Base-by-base conservation (phyloP, 768 basidiomycete genomes). In the Agrocybe praecox region DNA sequence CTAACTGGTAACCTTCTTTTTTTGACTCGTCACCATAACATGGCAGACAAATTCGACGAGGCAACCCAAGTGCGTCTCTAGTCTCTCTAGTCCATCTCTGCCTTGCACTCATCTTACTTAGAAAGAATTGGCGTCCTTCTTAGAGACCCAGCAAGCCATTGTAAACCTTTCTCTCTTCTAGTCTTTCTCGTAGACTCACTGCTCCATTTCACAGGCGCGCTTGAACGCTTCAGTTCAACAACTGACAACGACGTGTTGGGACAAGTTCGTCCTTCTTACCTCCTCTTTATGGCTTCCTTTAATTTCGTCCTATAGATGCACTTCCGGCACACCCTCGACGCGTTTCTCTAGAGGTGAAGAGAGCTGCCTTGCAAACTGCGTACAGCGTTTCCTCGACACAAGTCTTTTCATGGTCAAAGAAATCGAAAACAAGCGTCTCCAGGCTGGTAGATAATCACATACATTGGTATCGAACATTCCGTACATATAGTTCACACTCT, bases 321-420 rank as follows among this genome's bases (percentile, higher is more conserved):
- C 96, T 51, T 88, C 90, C 0, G 82, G 91, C 46, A 84, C 85
- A 17, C 89, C 92, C 12, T 88, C 88, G 9, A 88, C 84, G 12
- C 77, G 85, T 24, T 94, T 96, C 72, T 89, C 91, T 19, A 79
- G 88, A 48, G 75, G 82, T 40, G 96, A 98, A 74, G 86, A 89
- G 65, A 79, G 76, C 53, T 98, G 96, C 69, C 80, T 98, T 48
- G 76, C 81, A 52, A 95, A 96, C 73, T 97, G 96, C 67, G 94
- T 96, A 49, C 92, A 92, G 55, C 80, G 95, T 56, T 98, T 97
- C 76, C 76, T 98, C 64, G 96, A 98, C 75, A 84, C 87, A 34
- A 90, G 86, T 67, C 72, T 94, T 42, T 91, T 84, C 74, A 82
- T 98, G 78, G 87, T 97, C 55, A 84, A 85, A 60, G 80, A 83